Conservation (phyloP, 2,329 filamentous ascomycete species). For the Cercospora beticola region DNA sequence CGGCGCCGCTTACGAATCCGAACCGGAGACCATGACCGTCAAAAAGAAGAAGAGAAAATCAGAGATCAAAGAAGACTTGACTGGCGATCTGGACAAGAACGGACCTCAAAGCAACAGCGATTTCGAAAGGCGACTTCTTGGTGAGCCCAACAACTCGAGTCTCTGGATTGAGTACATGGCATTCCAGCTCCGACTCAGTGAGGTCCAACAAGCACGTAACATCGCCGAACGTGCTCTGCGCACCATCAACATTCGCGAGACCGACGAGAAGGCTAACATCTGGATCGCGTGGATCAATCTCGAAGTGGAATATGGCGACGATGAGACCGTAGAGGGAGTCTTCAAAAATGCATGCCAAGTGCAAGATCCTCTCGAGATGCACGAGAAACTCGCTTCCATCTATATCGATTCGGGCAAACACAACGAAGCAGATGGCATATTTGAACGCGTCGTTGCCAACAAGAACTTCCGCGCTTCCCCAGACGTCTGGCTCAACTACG, state of each 20-base stretch:
- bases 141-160: constrained; percentile 87
- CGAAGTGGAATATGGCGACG: constrained; percentile 77
- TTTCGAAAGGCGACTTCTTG: constrained; percentile 88
- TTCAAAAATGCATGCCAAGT: constrained; percentile 93
- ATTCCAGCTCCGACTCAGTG: constrained; percentile 91
- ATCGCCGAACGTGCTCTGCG: constrained; percentile 87
- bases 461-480: constrained; percentile 73
- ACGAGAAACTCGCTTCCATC: constrained; percentile 86
- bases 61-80: constrained; percentile 81
- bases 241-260: constrained; percentile 87
- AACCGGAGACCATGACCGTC: constrained; percentile 50
- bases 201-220: constrained; percentile 82
- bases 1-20: constrained; percentile 54
- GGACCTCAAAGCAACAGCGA: constrained; percentile 88
- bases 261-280: constrained; percentile 89
- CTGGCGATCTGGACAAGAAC: constrained; percentile 83
- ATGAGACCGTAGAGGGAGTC: constrained; percentile 76
- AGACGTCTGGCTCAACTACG: constrained; percentile 90
- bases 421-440: constrained; percentile 82
- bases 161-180: constrained; percentile 98
- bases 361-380: constrained; percentile 86
- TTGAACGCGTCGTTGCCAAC: constrained; percentile 84
- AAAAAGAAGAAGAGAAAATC: constrained; percentile 68
- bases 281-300: constrained; percentile 95
- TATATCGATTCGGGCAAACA: constrained; percentile 89